Base-by-base conservation (phyloP, 345 rosid genomes). In the Gynandropsis gynandra region DNA sequence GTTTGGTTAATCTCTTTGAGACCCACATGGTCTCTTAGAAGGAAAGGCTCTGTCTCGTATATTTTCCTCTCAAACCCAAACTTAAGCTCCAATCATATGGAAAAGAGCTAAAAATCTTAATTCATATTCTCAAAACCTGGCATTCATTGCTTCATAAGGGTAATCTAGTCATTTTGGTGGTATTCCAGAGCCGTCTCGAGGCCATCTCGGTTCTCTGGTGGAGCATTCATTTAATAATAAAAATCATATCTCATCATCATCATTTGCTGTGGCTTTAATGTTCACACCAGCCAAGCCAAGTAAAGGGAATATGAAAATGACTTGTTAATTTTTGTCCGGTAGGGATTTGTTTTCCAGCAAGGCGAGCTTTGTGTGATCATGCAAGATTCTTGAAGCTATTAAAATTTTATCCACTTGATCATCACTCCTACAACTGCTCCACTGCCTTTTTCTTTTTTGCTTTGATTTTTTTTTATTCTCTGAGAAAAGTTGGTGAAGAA, bases 21-120 rank as follows among this genome's bases (percentile, higher is more conserved):
- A 82, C 88, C 69, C 43, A 12, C 69, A 63, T 61, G 95, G 72
- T 90, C 82, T 80, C 94, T 86, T 86, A 76, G 54, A 89, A 83
- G 79, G 55, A 63, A 89, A 80, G 83, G 68, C 62, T 77, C 54
- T 51, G 31, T 47, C 55, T 62, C 66, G 52, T 41, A 51, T 50
- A 33, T 19, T 36, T 17, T 59, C 59, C 5, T 10, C 42, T 43
- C 20, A 49, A 29, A 51, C 16, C n/a, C 36, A 31, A 51, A 47
- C 45, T 45, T 37, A 18, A 56, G 8, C 50, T 40, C 42, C 56
- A 50, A 35, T 24, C 29, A 24, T 24, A 24, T 5, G n/a, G 29
- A 13, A 37, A 37, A 37, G n/a, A 37, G 15, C 1, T 37, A 37
- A 13, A 8, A 8, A 1, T 37, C 11, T 37, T 3, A 2, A 24